phyloP scores from a whole-genome alignment of 2,329 filamentous ascomycete species.

The Ophiostoma quercus region DNA sequence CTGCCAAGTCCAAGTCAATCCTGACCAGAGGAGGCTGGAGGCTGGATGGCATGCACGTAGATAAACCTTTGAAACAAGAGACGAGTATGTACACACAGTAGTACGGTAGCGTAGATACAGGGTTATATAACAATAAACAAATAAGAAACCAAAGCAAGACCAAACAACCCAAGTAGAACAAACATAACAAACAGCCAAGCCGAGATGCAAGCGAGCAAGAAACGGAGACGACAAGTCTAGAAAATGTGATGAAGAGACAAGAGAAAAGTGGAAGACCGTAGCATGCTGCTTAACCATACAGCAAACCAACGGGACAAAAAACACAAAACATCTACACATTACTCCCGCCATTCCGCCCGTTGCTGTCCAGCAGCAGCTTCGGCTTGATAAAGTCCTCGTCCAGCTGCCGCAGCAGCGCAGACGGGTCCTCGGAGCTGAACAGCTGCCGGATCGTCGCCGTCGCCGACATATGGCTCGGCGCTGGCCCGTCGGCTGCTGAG shows the following conservation, averaged over 20 bases:
- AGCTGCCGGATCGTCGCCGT: slow-evolving; percentile 74
- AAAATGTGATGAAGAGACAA: slow-evolving; percentile 7
- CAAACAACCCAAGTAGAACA: too few species aligned
- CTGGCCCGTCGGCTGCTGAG: background rate
- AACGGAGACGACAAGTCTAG: background rate
- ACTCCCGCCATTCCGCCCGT: slow-evolving; percentile 27
- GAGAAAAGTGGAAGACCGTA: background rate
- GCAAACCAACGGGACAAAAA: background rate
- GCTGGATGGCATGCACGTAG: background rate
- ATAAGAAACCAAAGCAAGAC: too few species aligned
- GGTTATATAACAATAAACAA: background rate
- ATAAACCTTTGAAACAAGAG: background rate
- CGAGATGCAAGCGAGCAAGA: slow-evolving; percentile 1
- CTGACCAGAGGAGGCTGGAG: too few species aligned
- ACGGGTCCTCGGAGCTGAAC: slow-evolving; percentile 80
- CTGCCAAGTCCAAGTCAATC: background rate
- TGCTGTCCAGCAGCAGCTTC: slow-evolving; percentile 30
- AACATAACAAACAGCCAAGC: background rate
- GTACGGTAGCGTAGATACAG: background rate
- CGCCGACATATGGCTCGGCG: slow-evolving; percentile 54
- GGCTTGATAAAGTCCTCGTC: slow-evolving; percentile 60
- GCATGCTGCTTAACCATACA: background rate
- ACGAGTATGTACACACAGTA: background rate
- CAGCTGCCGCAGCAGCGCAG: slow-evolving; percentile 81
- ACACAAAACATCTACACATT: slow-evolving; percentile 22